Conservation (phyloP, 805 yeast genomes). For the Candida xiaguanensis region DNA sequence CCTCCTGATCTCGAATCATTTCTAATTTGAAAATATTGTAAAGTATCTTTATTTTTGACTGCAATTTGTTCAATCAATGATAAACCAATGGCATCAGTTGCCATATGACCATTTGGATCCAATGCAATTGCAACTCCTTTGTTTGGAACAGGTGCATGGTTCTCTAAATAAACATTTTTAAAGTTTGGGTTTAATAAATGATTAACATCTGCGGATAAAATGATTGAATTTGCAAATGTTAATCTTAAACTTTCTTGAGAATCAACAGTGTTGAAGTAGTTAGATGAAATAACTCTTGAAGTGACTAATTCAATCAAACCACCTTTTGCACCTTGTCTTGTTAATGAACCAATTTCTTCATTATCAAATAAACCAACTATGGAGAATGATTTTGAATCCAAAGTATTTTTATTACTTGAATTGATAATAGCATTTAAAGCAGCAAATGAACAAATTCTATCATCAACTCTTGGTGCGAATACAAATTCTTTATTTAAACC, state of each 20-base stretch:
- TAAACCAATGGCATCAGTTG: conserved; percentile 72
- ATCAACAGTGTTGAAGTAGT: conserved; percentile 17
- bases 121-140: conserved; percentile 66
- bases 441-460: conserved; percentile 75
- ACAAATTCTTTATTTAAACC: conserved; percentile 76
- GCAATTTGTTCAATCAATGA: conserved; percentile 73
- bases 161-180: conserved; percentile 60
- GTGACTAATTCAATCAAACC: conserved; percentile 66
- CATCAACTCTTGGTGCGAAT: conserved; percentile 82
- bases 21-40: conserved; percentile 84
- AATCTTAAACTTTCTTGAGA: conserved; percentile 30
- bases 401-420: conserved; percentile 20
- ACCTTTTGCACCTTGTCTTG: conserved; percentile 81
- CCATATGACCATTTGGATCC: conserved; percentile 81
- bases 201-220: conserved; percentile 80
- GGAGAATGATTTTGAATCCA: conserved; percentile 40
- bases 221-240: conserved; percentile 69
- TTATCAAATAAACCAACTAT: conserved; percentile 69
- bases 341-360: conserved; percentile 80
- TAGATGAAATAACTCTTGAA: conserved; percentile 46
- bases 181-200: conserved; percentile 83
- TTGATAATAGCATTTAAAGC: conserved; percentile 59
- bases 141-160: conserved; percentile 80
- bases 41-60: conserved; percentile 52
- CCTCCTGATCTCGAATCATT: conserved; percentile 86